Conservation (phyloP, 805 yeast genomes). For the Candida ulmi region DNA sequence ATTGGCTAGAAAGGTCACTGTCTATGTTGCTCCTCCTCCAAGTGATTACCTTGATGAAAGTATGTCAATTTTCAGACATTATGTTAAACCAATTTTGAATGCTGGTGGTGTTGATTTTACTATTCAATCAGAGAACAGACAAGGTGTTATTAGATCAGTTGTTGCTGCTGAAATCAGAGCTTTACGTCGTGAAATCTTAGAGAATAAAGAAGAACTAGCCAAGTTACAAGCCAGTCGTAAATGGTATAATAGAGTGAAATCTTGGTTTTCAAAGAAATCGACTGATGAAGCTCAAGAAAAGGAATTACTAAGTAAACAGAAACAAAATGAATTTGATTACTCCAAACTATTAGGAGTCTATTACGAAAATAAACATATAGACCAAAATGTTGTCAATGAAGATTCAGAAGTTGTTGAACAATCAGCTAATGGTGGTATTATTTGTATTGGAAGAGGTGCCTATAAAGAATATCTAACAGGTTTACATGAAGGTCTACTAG, state of each 20-base stretch:
- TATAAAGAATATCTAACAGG: slow-evolving; percentile 90
- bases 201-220: slow-evolving; percentile 20
- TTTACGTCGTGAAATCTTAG: slow-evolving; percentile 45
- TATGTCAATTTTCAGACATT: slow-evolving; percentile 66
- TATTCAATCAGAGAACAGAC: slow-evolving; percentile 68
- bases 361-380: slow-evolving; percentile 24
- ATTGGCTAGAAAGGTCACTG: slow-evolving; percentile 68
- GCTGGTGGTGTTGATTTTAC: slow-evolving; percentile 84
- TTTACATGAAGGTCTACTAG: slow-evolving; percentile 89
- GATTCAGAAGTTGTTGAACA: slow-evolving; percentile 43
- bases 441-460: slow-evolving; percentile 94
- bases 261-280: slow-evolving; percentile 5
- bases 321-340: slow-evolving; percentile 29
- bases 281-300: slow-evolving; percentile 11
- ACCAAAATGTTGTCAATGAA: slow-evolving; percentile 30
- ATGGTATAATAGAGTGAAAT: slow-evolving; percentile 14
- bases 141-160: slow-evolving; percentile 77
- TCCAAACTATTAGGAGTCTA: slow-evolving; percentile 57
- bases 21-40: slow-evolving; percentile 96
- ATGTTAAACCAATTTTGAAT: slow-evolving; percentile 79
- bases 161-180: slow-evolving; percentile 83
- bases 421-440: slow-evolving; percentile 68
- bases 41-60: slow-evolving; percentile 79
- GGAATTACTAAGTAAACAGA: slow-evolving; percentile 17
- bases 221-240: slow-evolving; percentile 14